phyloP scores from a whole-genome alignment of 1,284 basidiomycete species.

The Sporisorium graminicola region DNA sequence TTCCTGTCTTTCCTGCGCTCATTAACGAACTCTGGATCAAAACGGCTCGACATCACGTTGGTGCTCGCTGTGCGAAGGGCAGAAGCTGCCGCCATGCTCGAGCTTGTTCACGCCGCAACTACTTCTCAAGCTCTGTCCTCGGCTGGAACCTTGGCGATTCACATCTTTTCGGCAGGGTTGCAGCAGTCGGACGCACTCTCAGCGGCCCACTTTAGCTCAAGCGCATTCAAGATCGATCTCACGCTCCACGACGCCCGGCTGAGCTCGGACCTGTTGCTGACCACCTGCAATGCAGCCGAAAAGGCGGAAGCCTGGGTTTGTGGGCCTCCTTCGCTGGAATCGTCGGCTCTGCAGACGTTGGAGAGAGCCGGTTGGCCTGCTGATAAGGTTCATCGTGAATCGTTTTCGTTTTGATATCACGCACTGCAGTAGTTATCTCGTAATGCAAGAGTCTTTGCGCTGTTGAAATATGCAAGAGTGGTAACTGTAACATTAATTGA shows the following conservation, averaged over 20 bases:
- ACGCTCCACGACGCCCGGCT: conserved; percentile 18
- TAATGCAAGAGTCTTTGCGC: background rate
- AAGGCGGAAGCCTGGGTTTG: conserved; percentile 33
- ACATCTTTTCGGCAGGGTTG: conserved; percentile 29
- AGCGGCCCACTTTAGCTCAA: background rate
- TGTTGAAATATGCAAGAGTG: background rate
- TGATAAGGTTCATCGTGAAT: conserved; percentile 26
- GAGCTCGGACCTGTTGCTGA: conserved; percentile 13
- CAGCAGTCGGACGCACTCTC: background rate
- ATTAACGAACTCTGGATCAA: background rate
- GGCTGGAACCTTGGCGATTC: conserved; percentile 12
- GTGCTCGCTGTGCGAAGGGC: conserved; percentile 25
- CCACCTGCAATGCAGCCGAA: background rate
- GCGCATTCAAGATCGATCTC: conserved; percentile 5
- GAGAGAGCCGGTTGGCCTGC: conserved; percentile 14
- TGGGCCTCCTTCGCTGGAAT: conserved; percentile 28
- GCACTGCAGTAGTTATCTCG: background rate
- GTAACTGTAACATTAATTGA: background rate
- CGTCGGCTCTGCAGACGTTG: conserved; percentile 20
- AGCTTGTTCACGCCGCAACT: conserved; percentile 9
- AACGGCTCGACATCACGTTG: conserved; percentile 10
- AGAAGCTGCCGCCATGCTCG: conserved; percentile 23
- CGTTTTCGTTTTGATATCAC: conserved; percentile 32
- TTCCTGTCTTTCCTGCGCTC: conserved; percentile 29
- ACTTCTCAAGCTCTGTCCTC: background rate